Percentiles rank a stretch among this genome's conserved stretches.
phyloP scores from a whole-genome alignment of 345 rosid species.

The Populus euphratica region DNA sequence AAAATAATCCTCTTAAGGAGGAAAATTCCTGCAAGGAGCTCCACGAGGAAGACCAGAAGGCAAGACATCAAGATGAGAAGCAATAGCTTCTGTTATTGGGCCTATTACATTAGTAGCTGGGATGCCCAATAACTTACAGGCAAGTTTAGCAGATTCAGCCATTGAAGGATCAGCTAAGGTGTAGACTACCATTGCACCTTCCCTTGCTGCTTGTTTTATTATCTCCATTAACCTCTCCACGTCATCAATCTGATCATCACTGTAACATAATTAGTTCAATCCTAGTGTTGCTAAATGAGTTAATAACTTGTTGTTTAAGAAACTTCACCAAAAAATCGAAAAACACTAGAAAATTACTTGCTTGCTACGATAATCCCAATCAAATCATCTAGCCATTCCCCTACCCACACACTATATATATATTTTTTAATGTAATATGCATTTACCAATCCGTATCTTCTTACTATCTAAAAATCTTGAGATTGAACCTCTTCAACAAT shows the following conservation, averaged over 20 bases:
- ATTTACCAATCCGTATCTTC: too few species aligned
- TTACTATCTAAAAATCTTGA: too few species aligned
- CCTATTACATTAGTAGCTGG: conserved; percentile 76
- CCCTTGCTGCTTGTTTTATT: conserved; percentile 79
- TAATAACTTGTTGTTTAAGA: not conserved
- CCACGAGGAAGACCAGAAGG: conserved; percentile 87
- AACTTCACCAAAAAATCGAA: not conserved
- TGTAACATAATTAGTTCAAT: not conserved
- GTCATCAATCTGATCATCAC: conserved; percentile 56
- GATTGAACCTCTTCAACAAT: too few species aligned
- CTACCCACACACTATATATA: too few species aligned
- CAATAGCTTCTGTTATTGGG: conserved; percentile 76
- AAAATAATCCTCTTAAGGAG: conserved; percentile 71
- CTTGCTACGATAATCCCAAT: not conserved
- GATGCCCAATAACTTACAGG: conserved; percentile 65
- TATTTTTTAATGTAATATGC: too few species aligned
- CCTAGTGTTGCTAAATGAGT: not conserved
- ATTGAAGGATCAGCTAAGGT: conserved; percentile 74
- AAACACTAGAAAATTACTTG: not conserved
- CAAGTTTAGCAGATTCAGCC: conserved; percentile 65
- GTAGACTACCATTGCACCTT: conserved; percentile 70
- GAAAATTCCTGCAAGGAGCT: conserved; percentile 45
- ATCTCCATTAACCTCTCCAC: conserved; percentile 63
- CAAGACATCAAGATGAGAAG: conserved; percentile 72
- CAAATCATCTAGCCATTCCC: too few species aligned